Conservation (phyloP, 2,329 filamentous ascomycete species). For the Cladorrhinum sp. region DNA sequence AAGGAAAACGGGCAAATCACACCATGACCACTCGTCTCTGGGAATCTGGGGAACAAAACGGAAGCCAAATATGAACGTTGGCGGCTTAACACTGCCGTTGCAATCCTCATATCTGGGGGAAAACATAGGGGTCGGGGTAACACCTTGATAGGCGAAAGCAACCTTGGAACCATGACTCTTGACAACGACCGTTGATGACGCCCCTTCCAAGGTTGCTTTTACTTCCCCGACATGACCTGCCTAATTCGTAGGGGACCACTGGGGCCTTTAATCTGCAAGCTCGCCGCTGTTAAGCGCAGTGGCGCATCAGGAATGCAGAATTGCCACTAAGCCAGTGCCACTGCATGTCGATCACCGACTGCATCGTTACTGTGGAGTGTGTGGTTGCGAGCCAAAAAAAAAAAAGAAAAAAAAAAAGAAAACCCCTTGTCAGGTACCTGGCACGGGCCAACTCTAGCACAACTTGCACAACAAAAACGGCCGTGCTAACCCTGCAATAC, state of each 20-base stretch:
- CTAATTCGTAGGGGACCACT: background rate
- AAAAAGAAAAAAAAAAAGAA: too few species aligned
- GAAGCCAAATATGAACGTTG: background rate
- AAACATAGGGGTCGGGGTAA: background rate
- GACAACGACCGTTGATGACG: background rate
- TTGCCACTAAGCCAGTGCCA: background rate
- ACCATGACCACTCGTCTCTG: too few species aligned
- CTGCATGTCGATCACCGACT: background rate
- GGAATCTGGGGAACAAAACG: background rate
- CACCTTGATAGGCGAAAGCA: background rate
- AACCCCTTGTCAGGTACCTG: too few species aligned
- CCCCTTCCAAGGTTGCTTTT: background rate
- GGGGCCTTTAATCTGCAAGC: too few species aligned
- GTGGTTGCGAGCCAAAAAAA: too few species aligned
- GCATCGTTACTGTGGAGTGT: too few species aligned
- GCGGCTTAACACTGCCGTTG: background rate
- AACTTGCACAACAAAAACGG: too few species aligned
- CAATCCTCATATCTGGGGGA: background rate
- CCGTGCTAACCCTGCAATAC: too few species aligned
- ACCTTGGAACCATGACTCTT: background rate
- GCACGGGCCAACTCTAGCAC: too few species aligned
- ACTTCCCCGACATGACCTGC: background rate
- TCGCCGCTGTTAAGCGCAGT: too few species aligned
- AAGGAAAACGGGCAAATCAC: too few species aligned
- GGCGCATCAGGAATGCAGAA: background rate